Conservation (phyloP, 306 rosid genomes). For the Abrus precatorius region DNA sequence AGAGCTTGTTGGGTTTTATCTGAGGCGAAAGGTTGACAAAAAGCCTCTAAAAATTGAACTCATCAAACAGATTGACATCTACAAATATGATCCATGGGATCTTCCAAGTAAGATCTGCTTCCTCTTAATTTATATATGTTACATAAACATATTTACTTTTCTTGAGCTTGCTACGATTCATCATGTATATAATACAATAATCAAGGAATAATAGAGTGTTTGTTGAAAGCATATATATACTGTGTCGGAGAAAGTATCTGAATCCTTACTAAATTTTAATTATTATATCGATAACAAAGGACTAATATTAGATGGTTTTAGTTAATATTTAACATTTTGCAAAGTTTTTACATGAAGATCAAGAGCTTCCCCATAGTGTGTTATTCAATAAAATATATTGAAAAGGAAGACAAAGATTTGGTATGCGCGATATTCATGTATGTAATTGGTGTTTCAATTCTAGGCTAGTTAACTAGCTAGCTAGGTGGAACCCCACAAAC, state of each 20-base stretch:
- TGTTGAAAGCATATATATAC: not conserved
- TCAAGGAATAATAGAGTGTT: not conserved
- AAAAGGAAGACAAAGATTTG: not conserved
- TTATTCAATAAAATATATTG: not conserved
- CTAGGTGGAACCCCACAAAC: not conserved
- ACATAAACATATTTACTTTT: no score
- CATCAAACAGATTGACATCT: constrained; percentile 91
- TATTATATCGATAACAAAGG: not conserved
- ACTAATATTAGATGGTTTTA: constrained; percentile 1
- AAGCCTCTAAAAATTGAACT: constrained; percentile 72
- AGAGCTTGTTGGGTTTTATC: constrained; percentile 92
- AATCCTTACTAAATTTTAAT: no score
- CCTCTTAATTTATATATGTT: not conserved
- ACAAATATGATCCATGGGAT: constrained; percentile 98
- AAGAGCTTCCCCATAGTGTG: constrained; percentile 12
- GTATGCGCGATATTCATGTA: not conserved
- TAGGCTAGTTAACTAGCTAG: not conserved
- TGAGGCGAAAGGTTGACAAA: constrained; percentile 74
- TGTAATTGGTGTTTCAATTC: not conserved
- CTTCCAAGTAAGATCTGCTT: constrained; percentile 78
- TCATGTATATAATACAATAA: not conserved
- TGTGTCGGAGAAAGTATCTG: not conserved
- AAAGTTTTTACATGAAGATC: not conserved
- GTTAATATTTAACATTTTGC: not conserved
- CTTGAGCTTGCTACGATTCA: not conserved